These are phyloP conservation scores for Malassezia restricta DNA, from an alignment of 1,284 basidiomycete genomes.

Conservation along the genomic window DNA sequence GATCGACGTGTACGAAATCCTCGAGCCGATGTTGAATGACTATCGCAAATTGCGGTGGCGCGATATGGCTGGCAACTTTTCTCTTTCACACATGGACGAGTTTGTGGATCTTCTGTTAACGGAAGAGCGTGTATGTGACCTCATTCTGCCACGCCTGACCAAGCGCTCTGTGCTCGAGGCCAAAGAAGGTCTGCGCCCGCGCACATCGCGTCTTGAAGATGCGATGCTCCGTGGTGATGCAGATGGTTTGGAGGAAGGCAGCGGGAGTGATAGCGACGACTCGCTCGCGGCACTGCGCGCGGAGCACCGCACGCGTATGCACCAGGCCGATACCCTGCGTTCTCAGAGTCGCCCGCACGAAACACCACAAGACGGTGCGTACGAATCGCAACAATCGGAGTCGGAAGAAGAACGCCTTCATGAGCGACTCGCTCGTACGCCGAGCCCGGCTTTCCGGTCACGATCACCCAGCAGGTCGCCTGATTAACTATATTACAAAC, in stretches of 20 bases:
- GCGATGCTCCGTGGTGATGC: constrained; percentile 53
- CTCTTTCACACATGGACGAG: constrained; percentile 77
- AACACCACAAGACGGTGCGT: neutral
- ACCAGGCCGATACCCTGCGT: constrained; percentile 4
- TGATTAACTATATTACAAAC: neutral
- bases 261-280: constrained; percentile 9
- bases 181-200: constrained; percentile 62
- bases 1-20: constrained; percentile 75
- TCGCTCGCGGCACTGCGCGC: constrained; percentile 1
- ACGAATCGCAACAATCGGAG: constrained; percentile 12
- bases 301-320: neutral
- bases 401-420: constrained; percentile 10
- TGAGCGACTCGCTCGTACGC: neutral
- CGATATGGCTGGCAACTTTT: constrained; percentile 58
- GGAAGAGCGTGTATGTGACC: constrained; percentile 88
- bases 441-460: neutral
- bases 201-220: constrained; percentile 60
- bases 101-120: constrained; percentile 73
- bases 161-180: constrained; percentile 81
- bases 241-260: neutral
- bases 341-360: neutral
- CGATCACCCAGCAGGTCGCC: constrained; percentile 1
- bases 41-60: constrained; percentile 76
- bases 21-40: constrained; percentile 88
- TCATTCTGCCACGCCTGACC: constrained; percentile 79